Evolutionary conservation across 176 grass and related monocot genomes (phyloP).

Genomic region (Phoenix roebelenii): DNA sequence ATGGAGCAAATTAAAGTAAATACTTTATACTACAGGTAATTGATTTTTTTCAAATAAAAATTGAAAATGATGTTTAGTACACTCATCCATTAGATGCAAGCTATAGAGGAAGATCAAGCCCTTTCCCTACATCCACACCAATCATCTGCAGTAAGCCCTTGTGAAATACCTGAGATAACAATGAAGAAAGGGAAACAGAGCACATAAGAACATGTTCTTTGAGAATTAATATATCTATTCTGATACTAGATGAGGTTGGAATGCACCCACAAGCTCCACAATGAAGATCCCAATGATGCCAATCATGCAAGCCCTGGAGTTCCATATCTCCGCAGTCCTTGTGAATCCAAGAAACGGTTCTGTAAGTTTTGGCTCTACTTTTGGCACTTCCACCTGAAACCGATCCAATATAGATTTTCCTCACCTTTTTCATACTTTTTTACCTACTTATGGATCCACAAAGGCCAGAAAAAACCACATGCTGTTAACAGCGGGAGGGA

Average conservation of each 20-base stretch:
- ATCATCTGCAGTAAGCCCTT: constrained; percentile 68
- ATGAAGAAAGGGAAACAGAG: neutral
- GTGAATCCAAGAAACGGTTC: constrained; percentile 84
- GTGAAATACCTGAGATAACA: constrained; percentile 39
- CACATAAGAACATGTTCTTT: neutral
- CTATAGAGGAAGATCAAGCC: constrained; percentile 63
- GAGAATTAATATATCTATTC: neutral
- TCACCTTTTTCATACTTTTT: no score
- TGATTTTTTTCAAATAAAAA: no score
- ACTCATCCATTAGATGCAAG: no score
- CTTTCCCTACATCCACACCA: constrained; percentile 78
- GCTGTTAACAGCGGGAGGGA: neutral
- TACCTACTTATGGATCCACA: no score
- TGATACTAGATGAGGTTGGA: neutral
- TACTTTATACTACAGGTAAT: no score
- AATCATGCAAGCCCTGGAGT: constrained; percentile 84
- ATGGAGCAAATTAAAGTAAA: no score
- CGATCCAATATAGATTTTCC: neutral
- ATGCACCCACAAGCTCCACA: constrained; percentile 53
- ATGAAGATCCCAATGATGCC: constrained; percentile 68
- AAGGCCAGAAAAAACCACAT: no score
- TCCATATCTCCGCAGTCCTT: constrained; percentile 70
- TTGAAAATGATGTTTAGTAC: no score
- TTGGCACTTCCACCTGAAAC: constrained; percentile 41
- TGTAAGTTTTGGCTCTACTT: constrained; percentile 55